Base-by-base conservation (phyloP, 768 basidiomycete species). In the Fomitopsis serialis region DNA sequence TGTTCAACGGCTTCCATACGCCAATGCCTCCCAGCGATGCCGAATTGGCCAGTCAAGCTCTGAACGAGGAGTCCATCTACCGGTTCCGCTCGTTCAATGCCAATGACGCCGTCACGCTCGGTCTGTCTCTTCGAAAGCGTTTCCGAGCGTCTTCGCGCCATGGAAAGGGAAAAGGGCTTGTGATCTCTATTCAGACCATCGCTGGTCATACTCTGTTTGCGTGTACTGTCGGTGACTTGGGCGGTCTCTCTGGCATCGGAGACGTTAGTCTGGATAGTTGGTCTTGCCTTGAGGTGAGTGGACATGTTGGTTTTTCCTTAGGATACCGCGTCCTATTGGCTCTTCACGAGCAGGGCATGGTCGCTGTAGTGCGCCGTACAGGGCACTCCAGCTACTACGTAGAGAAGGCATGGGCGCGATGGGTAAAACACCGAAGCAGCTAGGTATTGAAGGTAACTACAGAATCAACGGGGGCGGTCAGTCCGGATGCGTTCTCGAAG, bases 351-450 rank as follows among this genome's bases (percentile, higher is more conserved):
- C 54, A 66, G 65, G 63, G 85, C 40, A 91, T 92, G 85, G 74
- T 91, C 58, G 80, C 79, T 37, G 84, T 90, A 23, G 89, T 90
- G 44, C 80, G 77, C 60, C 76, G 88, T 55, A 92, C 89, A 17
- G 89, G 90, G 1, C 90, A 92, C 65, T 89, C 88, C 8, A 89
- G 85, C 59, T 92, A 76, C 67, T 92, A 92, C 66, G 87, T 92
- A 9, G 89, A 92, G 64, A 91, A 64, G 87, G 88, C 6, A 89
- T 89, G 82, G 81, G 79, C 45, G 89, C 89, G 3, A 85, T 87
- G 84, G 85, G 86, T 17, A 89, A 87, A 70, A 84, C 82, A 6
- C 77, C 85, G 36, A 80, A 80, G 59, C 84, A 89, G 60, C 74
- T 87, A 71, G 88, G 85, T 3, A 74, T 86, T 34, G 81, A 85